Conservation (phyloP, 306 rosid genomes). For the Citrullus amarus region DNA sequence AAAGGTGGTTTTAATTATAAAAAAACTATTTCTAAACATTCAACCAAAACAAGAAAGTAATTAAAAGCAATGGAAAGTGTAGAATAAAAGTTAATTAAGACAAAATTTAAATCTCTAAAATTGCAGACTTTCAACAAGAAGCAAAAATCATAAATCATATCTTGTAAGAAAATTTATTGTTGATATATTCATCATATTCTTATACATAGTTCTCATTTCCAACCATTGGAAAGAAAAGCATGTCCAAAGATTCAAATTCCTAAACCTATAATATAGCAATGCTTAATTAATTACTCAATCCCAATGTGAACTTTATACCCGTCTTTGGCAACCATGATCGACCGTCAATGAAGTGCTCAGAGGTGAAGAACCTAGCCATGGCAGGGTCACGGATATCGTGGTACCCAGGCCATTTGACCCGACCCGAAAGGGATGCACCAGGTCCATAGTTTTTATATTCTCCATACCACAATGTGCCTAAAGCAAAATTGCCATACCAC, state of each 20-base stretch:
- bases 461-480: constrained; percentile 38
- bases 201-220: neutral
- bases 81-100: neutral
- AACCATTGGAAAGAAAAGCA: neutral
- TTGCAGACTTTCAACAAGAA: neutral
- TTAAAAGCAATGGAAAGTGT: neutral
- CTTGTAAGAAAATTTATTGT: neutral
- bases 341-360: constrained; percentile 29
- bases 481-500: constrained; percentile 37
- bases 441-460: constrained; percentile 38
- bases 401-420: constrained; percentile 44
- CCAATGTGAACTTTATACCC: constrained; percentile 28
- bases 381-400: constrained; percentile 10
- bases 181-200: neutral
- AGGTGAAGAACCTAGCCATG: constrained; percentile 30
- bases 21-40: neutral
- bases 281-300: constrained; percentile 9
- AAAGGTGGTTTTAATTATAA: too few species aligned
- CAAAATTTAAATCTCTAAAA: neutral
- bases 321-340: constrained; percentile 36
- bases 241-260: neutral
- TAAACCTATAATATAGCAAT: neutral
- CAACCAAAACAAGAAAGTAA: neutral
- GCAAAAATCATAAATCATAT: neutral
- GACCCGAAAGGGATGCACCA: constrained; percentile 26